Percentiles rank a stretch among this genome's conserved stretches.
phyloP scores from a whole-genome alignment of 2,329 filamentous ascomycete genomes.

The Claviceps sp. region DNA sequence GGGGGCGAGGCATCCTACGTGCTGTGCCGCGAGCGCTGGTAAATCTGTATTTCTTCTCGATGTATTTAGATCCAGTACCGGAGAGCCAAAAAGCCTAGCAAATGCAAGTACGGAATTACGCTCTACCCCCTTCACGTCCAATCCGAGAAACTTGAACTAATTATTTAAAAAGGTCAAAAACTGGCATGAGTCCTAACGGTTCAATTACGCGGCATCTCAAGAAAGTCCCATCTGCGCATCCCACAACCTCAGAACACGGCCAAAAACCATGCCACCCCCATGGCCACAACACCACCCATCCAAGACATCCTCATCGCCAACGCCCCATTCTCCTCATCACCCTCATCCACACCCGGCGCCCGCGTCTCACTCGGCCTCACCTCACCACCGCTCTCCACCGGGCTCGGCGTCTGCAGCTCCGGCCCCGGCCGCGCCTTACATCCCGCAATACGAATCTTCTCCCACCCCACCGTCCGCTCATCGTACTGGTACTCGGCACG shows the following conservation, averaged over 20 bases:
- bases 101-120: no score
- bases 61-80: no score
- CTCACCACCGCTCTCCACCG: slow-evolving; percentile 4
- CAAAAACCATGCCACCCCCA: slow-evolving; percentile 9
- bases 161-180: no score
- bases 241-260: not conserved
- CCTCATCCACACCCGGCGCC: not conserved
- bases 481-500: slow-evolving; percentile 16
- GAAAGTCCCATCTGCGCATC: not conserved
- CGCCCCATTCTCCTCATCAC: slow-evolving; percentile 5
- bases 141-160: no score
- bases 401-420: slow-evolving; percentile 2
- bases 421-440: slow-evolving; percentile 12
- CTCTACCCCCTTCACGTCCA: no score
- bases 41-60: no score
- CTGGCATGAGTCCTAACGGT: no score
- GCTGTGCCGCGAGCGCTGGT: no score
- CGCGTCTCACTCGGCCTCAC: slow-evolving; percentile 1
- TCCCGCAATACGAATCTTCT: slow-evolving; percentile 15
- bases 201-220: no score
- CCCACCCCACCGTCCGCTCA: slow-evolving; percentile 15
- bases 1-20: no score
- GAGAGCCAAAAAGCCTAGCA: no score
- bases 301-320: not conserved
- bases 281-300: slow-evolving; percentile 4